phyloP scores from a whole-genome alignment of 2,329 filamentous ascomycete species.

The Chaetomiaceae sp. region DNA sequence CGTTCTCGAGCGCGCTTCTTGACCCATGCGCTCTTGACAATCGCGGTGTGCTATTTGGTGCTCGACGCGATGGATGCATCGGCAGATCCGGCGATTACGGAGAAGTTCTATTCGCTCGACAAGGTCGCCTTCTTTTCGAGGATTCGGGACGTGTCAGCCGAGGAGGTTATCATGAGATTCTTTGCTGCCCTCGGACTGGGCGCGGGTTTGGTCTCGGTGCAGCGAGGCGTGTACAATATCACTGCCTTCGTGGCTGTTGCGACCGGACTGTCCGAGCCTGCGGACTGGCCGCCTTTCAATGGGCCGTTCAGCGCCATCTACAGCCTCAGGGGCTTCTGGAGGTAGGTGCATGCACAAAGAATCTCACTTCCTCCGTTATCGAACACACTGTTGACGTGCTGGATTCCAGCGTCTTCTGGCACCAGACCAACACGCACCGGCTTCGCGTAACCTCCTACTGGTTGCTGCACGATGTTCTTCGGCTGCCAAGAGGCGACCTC shows the following conservation, averaged over 20 bases:
- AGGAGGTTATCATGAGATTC: neutral
- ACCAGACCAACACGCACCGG: conserved; percentile 3
- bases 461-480: neutral
- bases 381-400: too few relatives aligned
- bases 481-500: conserved; percentile 1
- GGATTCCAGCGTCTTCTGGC: neutral
- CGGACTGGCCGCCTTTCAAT: neutral
- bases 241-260: neutral
- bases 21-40: neutral
- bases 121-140: neutral
- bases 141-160: neutral
- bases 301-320: neutral
- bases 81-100: neutral
- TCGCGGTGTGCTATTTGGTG: neutral
- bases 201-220: neutral
- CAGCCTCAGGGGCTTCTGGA: neutral
- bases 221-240: neutral
- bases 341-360: too few relatives aligned
- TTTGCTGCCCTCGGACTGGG: neutral
- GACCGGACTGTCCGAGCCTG: neutral
- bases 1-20: neutral
- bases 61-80: neutral
- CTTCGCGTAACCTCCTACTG: neutral
- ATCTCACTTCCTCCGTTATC: too few relatives aligned
- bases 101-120: neutral